Base-by-base conservation (phyloP, 306 rosid species). In the Echinosophora koreensis region DNA sequence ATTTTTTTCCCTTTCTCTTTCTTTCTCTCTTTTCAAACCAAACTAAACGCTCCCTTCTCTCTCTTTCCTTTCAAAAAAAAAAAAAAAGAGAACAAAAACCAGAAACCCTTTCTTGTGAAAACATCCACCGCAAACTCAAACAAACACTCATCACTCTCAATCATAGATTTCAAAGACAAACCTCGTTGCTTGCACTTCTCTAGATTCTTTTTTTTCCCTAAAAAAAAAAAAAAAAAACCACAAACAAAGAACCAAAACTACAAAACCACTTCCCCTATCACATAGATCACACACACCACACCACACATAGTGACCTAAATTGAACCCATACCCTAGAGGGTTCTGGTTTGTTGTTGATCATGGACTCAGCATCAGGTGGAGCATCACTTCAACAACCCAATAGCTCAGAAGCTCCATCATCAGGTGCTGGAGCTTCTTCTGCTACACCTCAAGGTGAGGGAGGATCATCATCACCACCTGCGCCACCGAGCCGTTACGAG, bases 401-500 rank as follows among this genome's bases (percentile, higher is more conserved):
- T 8, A 55, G 56, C 28, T 42, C 71, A 50, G 89, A 84, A 44
- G 80, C 61, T 1, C 86, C 85, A 3, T 62, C 87, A 16, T 52
- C 78, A 2, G 5, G 14, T n/a, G 13, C 69, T 32, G 0, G 27
- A 27, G 13, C 55, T 9, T 5, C 64, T 46, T 5, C 64, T 46
- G n/a, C 68, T 16, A 17, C 81, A 8, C 62, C 76, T 8, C 79
- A 72, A 27, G 38, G 83, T 1, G 88, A 71, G n/a, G 85, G 69
- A 2, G 22, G 22, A 22, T 22, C 22, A 22, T 22, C 22, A 22
- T 57, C 91, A 4, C 74, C 91, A 4, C 82, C 89, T 0, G 86
- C 90, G 16, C 89, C 91, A 1, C 97, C 89, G 16, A 95, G 98
- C 74, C 87, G 99, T 13, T 95, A 95, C 80, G 99, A 95, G 84